A percentile compares a stretch with the other conserved stretches of the same genome.
Evolutionary conservation across 441 rosid species (phyloP).

Genomic region (Francoa sonchifolia): DNA sequence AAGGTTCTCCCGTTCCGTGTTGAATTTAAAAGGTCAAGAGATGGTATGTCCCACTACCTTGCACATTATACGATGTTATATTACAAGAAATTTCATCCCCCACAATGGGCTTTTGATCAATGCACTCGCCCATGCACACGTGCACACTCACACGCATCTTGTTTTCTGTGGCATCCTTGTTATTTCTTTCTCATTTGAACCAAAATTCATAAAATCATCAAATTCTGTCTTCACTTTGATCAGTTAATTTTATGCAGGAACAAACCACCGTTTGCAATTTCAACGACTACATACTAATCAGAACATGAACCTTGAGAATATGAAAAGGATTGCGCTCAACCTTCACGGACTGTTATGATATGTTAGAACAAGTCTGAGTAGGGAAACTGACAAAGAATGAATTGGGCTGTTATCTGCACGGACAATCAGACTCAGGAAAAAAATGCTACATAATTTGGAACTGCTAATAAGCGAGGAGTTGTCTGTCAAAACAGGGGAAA

Average conservation of each 20-base stretch:
- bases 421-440: no score
- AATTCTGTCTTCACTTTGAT: neutral
- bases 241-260: slow-evolving; percentile 13
- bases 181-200: neutral
- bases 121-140: neutral
- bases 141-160: neutral
- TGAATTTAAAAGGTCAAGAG: slow-evolving; percentile 12
- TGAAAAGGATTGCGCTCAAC: slow-evolving; percentile 11
- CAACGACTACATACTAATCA: slow-evolving; percentile 14
- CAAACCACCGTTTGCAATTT: slow-evolving; percentile 6
- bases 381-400: no score
- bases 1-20: slow-evolving; percentile 64
- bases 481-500: no score
- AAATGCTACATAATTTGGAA: no score
- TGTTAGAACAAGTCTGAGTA: no score
- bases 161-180: neutral
- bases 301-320: slow-evolving; percentile 38
- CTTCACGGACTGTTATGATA: no score
- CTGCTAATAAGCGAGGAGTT: no score
- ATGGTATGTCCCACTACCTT: slow-evolving; percentile 18
- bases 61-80: neutral
- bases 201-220: neutral
- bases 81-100: neutral
- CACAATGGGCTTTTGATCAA: neutral
- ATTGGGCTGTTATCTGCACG: no score